Evolutionary conservation across 2,329 filamentous ascomycete genomes (phyloP), one percentile per base, ranked within the genome.

Genomic region (Leptodontidium sp.): DNA sequence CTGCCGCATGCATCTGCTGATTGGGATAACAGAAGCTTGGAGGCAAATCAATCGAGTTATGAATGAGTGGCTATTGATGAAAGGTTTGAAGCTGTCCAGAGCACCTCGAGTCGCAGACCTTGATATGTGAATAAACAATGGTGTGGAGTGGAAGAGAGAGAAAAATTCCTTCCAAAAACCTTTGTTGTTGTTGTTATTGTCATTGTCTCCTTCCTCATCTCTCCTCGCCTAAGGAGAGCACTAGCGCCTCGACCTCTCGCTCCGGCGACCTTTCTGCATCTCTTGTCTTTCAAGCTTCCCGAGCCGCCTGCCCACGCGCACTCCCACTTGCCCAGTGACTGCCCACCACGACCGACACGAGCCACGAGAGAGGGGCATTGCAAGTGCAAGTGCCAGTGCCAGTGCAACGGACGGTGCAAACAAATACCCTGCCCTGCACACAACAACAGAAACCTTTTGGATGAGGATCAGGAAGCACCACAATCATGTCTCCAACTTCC

Each of bases 401-500:
- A 40, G 38, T 40, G 38, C 38, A 40, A 40, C 38, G 8, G 8
- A 40, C 38, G 4, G 38, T 11, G 38, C 38, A 40, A 40, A 40
- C 26, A 55, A 55, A 32, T 26, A 24, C 24, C 9, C 35, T 11
- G 38, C 35, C 35, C 21, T 29, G 35, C 12, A 11, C 40, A 21
- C 32, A 29, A 59, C 53, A 52, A 40, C 64, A 53, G 14, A 32
- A 29, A 57, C 43, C 21, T 58, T 55, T 65, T 70, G 61, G 49
- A 74, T 73, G 71, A 67, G 68, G 69, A 70, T 50, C 58, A 52
- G 26, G 66, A 45, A 67, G 52, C 40, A 65, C 64, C 26, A 32
- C 24, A 68, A 68, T 64, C 49, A 77, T 75, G 72, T 71, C 72
- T 72, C 61, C 73, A 58, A 68, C 69, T 69, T 62, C 69, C 58